Evolutionary conservation across 2,329 filamentous ascomycete genomes (phyloP).

Genomic region (Escovopsis weberi): DNA sequence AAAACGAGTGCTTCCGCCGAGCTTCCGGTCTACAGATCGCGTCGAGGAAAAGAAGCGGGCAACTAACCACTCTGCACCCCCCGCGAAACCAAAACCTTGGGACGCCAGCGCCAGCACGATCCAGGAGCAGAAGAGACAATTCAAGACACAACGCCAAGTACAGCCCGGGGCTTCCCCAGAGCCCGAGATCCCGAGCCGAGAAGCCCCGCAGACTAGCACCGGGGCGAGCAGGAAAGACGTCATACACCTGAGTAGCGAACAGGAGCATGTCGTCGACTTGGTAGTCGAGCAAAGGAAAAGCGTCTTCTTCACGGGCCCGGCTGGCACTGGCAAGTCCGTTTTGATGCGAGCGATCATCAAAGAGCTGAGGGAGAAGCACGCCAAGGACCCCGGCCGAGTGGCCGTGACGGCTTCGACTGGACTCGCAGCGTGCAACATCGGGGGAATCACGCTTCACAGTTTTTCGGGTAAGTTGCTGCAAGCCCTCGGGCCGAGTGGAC

Average conservation of each 20-base stretch:
- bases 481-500: not conserved
- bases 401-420: constrained; percentile 94
- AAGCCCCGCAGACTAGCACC: constrained; percentile 8
- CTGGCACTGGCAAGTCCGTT: constrained; percentile 93
- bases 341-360: constrained; percentile 84
- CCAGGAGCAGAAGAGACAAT: constrained; percentile 62
- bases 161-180: constrained; percentile 18
- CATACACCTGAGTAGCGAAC: constrained; percentile 72
- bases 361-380: constrained; percentile 62
- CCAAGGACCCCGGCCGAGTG: constrained; percentile 64
- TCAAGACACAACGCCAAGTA: constrained; percentile 39
- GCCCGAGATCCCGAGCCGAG: constrained; percentile 13
- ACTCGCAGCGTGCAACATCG: constrained; percentile 90
- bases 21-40: constrained; percentile 21
- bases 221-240: constrained; percentile 28
- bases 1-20: constrained; percentile 46
- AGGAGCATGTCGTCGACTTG: constrained; percentile 67
- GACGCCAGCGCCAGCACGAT: constrained; percentile 60
- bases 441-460: constrained; percentile 88
- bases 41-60: constrained; percentile 13
- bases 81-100: constrained; percentile 39
- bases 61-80: constrained; percentile 9
- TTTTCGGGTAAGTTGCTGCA: constrained; percentile 51
- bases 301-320: constrained; percentile 95
- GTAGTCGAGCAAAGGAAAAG: constrained; percentile 71